These are phyloP conservation scores for Maudiozyma saulgeensis DNA, from an alignment of 805 yeast genomes.

Conservation along the genomic window DNA sequence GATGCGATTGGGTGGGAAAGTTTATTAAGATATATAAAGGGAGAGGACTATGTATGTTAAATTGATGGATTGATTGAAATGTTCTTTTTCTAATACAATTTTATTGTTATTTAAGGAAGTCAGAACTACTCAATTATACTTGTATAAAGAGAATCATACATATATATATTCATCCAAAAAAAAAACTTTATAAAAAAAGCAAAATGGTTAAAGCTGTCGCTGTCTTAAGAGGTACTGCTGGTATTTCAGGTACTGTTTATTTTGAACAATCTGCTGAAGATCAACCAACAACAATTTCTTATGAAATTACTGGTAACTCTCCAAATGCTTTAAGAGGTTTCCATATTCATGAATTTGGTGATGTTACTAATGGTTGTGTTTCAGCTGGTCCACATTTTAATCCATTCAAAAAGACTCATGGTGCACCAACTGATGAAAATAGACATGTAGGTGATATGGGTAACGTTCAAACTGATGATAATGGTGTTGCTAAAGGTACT, in stretches of 20 bases:
- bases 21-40: too few relatives aligned
- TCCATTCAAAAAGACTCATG: constrained; percentile 82
- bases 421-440: constrained; percentile 64
- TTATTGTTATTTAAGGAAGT: too few relatives aligned
- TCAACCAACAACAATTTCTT: constrained; percentile 76
- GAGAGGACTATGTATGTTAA: too few relatives aligned
- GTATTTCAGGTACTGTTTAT: constrained; percentile 76
- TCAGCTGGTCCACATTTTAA: constrained; percentile 97
- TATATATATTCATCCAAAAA: background rate
- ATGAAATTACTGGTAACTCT: constrained; percentile 84
- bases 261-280: constrained; percentile 76
- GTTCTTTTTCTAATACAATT: too few relatives aligned
- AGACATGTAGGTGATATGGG: constrained; percentile 79
- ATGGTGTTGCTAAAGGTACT: constrained; percentile 87
- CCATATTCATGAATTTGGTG: constrained; percentile 98
- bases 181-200: background rate
- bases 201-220: constrained; percentile 56
- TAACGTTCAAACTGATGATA: constrained; percentile 77
- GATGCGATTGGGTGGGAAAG: too few relatives aligned
- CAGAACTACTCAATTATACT: too few relatives aligned
- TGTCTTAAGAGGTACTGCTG: constrained; percentile 90
- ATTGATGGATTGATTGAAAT: too few relatives aligned
- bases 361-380: constrained; percentile 93
- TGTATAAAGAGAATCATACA: background rate
- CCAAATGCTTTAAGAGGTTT: constrained; percentile 88